These are phyloP conservation scores for Gorgonomyces haynaldii DNA, from an alignment of 192 early-diverging fungal genomes.

Conservation along the genomic window DNA sequence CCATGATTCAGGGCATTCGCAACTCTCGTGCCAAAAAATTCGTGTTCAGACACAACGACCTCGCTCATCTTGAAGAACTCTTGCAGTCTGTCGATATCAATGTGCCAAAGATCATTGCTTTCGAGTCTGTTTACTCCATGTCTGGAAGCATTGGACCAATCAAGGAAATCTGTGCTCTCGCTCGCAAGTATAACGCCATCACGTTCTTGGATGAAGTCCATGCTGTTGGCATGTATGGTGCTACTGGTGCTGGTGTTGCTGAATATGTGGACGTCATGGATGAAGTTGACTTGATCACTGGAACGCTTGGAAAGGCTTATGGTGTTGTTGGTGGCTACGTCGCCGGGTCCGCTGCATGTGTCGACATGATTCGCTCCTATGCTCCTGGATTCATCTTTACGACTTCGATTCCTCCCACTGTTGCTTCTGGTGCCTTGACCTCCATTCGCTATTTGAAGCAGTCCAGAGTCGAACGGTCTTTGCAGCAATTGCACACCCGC, in stretches of 20 bases:
- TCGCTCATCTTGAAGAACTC: conserved; percentile 75
- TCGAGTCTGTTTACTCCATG: conserved; percentile 97
- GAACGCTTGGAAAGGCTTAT: conserved; percentile 94
- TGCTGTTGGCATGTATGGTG: conserved; percentile 98
- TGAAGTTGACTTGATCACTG: conserved; percentile 89
- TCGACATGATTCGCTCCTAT: conserved; percentile 93
- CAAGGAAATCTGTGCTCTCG: conserved; percentile 74
- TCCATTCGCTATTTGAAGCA: conserved; percentile 85
- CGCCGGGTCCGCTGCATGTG: conserved; percentile 73
- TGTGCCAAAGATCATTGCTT: conserved; percentile 90
- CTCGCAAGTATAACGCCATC: conserved; percentile 91
- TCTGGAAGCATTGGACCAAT: conserved; percentile 88
- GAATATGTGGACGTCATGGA: conserved; percentile 85
- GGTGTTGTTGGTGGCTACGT: conserved; percentile 97
- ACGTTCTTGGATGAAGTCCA: conserved; percentile 97
- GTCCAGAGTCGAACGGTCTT: conserved; percentile 74
- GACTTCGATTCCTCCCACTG: conserved; percentile 90
- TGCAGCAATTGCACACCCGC: conserved; percentile 89
- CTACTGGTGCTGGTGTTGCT: conserved; percentile 84
- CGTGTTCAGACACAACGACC: conserved; percentile 89
- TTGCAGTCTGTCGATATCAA: conserved; percentile 67
- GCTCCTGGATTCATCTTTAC: conserved; percentile 99
- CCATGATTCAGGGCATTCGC: conserved; percentile 96
- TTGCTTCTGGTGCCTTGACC: conserved; percentile 80
- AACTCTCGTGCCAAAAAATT: conserved; percentile 79